These are phyloP conservation scores for Fusarium hostae DNA, from an alignment of 2,329 filamentous ascomycete genomes.

Conservation along the genomic window DNA sequence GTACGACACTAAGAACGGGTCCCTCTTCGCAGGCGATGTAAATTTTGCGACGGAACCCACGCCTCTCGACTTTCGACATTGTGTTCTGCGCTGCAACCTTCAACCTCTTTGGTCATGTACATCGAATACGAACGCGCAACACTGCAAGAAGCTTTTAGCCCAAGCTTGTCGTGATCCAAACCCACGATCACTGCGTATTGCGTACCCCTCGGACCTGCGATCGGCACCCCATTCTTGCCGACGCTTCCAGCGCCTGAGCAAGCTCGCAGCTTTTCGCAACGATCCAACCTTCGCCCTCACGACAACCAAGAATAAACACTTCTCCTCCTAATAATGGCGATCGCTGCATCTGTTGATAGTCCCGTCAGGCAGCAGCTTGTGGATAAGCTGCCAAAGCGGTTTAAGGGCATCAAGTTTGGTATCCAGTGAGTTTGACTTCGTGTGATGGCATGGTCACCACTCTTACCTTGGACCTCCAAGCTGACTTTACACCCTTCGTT, in stretches of 20 bases:
- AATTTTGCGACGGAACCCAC: conserved; percentile 39
- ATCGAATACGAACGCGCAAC: conserved; percentile 6
- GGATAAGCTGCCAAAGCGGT: conserved; percentile 88
- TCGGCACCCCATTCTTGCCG: not conserved
- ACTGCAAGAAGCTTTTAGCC: conserved; percentile 9
- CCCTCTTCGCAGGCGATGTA: conserved; percentile 33
- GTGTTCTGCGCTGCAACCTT: conserved; percentile 1
- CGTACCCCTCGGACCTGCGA: not conserved
- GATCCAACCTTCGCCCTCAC: not conserved
- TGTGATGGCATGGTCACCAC: not conserved
- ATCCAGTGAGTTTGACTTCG: conserved; percentile 72
- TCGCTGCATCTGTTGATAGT: conserved; percentile 41
- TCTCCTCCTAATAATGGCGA: conserved; percentile 17
- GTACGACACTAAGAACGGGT: conserved; percentile 37
- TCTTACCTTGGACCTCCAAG: not conserved
- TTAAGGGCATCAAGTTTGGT: conserved; percentile 93
- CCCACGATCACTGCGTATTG: not conserved
- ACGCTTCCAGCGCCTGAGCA: not conserved
- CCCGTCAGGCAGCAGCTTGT: conserved; percentile 86
- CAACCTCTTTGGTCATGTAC: conserved; percentile 36
- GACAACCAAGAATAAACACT: not conserved
- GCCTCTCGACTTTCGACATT: conserved; percentile 8
- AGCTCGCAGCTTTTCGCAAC: not conserved
- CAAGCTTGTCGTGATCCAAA: conserved; percentile 29
- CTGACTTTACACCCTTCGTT: not conserved